These are phyloP conservation scores for Citrus medica DNA, from an alignment of 345 rosid genomes.

Conservation along the genomic window DNA sequence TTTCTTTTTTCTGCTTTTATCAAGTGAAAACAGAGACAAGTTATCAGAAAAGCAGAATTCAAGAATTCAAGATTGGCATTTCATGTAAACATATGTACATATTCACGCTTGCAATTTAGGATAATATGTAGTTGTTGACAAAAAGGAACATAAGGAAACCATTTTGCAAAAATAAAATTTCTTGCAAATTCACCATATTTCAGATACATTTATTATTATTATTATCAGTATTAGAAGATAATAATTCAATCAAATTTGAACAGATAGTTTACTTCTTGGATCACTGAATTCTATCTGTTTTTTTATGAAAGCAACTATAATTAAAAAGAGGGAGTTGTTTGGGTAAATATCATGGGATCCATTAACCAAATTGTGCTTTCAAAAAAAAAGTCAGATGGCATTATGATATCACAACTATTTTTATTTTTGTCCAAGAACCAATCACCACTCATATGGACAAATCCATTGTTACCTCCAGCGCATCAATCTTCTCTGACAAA, in stretches of 20 bases:
- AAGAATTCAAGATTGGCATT: neutral
- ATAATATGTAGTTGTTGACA: neutral
- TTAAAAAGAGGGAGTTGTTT: neutral
- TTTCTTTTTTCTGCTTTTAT: neutral
- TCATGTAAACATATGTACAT: neutral
- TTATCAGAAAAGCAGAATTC: neutral
- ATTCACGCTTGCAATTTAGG: neutral
- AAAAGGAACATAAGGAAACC: neutral
- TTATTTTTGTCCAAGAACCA: neutral
- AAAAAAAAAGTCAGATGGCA: neutral
- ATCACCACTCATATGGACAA: neutral
- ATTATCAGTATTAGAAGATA: neutral
- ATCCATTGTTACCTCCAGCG: slow-evolving; percentile 57
- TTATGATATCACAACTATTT: neutral
- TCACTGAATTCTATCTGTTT: neutral
- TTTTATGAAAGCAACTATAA: neutral
- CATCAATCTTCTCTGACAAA: slow-evolving; percentile 64
- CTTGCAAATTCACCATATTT: neutral
- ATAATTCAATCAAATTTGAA: neutral
- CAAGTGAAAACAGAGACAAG: neutral
- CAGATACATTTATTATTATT: neutral
- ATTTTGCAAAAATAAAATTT: neutral
- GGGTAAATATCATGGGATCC: neutral
- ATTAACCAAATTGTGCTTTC: neutral
- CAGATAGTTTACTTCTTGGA: neutral